phyloP scores from a whole-genome alignment of 805 yeast species.

The Blastobotrys chiropterorum region DNA sequence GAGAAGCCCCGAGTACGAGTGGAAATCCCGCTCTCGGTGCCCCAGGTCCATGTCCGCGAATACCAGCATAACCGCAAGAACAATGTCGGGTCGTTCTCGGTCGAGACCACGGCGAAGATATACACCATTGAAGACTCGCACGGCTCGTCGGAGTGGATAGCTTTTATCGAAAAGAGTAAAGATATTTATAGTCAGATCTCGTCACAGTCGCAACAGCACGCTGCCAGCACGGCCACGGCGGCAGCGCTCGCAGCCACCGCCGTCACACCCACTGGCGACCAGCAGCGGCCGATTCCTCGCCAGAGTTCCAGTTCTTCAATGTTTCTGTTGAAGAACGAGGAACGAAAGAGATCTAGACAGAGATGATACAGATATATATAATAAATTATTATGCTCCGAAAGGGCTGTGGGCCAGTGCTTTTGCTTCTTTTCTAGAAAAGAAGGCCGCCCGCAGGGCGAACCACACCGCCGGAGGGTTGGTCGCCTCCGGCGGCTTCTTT shows the following conservation, averaged over 20 bases:
- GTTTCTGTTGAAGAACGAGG: slow-evolving; percentile 19
- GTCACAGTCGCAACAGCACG: neutral
- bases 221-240: slow-evolving; percentile 29
- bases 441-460: too few relatives aligned
- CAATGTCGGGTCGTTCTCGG: slow-evolving; percentile 24
- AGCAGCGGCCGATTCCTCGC: neutral
- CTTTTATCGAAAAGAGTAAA: slow-evolving; percentile 25
- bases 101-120: slow-evolving; percentile 30
- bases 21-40: slow-evolving; percentile 31
- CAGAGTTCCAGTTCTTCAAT: slow-evolving; percentile 12
- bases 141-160: slow-evolving; percentile 31
- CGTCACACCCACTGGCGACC: neutral
- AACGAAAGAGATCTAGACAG: slow-evolving; percentile 11
- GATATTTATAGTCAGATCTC: slow-evolving; percentile 15
- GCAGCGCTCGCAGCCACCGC: slow-evolving; percentile 30
- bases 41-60: slow-evolving; percentile 30
- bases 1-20: slow-evolving; percentile 25
- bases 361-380: neutral
- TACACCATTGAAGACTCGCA: slow-evolving; percentile 29
- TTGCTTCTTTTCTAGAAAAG: too few relatives aligned
- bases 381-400: neutral
- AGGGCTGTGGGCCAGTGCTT: neutral
- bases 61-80: slow-evolving; percentile 25
- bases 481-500: too few relatives aligned
- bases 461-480: too few relatives aligned